Base-by-base conservation (phyloP, 2,329 filamentous ascomycete species). In the Fusarium euwallaceae region DNA sequence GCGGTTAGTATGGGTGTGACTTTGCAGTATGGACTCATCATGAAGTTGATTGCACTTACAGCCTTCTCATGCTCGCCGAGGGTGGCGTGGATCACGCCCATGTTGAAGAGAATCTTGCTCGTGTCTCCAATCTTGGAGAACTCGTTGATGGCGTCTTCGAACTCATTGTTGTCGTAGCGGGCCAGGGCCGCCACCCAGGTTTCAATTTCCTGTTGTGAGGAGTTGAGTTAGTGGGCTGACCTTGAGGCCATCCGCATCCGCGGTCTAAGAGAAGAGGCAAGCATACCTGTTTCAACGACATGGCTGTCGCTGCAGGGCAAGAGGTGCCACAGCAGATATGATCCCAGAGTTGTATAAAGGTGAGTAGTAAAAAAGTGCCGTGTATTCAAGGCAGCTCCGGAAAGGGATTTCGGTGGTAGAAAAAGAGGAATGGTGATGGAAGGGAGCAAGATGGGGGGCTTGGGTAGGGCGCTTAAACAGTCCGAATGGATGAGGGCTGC, bases 71-170 rank as follows among this genome's bases (percentile, higher is more conserved):
- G 97, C 82, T 98, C 95, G 77, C 97, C 97, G 20, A 99, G 88
- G 0, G 97, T 98, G 43, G 97, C 97, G 86, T 98, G 94, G 79
- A 99, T 98, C 43, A 99, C 96, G 78, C 97, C 97, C 84, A 96
- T 97, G 81, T 99, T 99, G 88, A 99, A 99, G 71, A 98, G 88
- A 73, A 99, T 99, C 87, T 98, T 98, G 78, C 97, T 98, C 0
- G 97, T 99, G 82, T 98, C 97, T 71, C 93, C 89, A 80, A 99
- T 98, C 77, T 88, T 90, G 73, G 94, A 93, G 81, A 99, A 98
- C 71, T 94, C 91, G 78, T 88, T 90, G 73, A 98, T 86, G 32
- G 97, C 92, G 76, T 96, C 93, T 80, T 98, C 96, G 84, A 97
- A 98, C 81, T 99, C 95, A 85, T 98, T 97, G 86, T 96, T 97